Base-by-base conservation (phyloP, 192 early-diverging fungal species). In the Chytriomyces confervae region DNA sequence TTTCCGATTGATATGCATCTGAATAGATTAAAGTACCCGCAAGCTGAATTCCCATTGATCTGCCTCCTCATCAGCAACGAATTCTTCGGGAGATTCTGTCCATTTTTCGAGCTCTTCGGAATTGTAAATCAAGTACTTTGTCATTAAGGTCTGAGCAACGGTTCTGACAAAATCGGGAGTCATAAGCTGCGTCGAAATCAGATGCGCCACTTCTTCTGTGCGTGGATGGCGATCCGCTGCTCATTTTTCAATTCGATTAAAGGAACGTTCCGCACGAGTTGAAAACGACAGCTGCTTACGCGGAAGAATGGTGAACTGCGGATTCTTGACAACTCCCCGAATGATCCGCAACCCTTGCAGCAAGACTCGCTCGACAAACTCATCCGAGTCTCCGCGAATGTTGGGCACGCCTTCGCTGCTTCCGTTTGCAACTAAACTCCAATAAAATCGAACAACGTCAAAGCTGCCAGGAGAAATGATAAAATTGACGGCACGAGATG, bases 1-100 rank as follows among this genome's bases (percentile, higher is more conserved):
- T 36, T 36, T 36, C 36, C 1, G 36, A 36, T 4, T 36, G 3
- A 36, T 36, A 3, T 4, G 36, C 36, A 36, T 36, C 4, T 36
- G 2, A 36, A 36, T 36, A 3, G 4, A 3, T 36, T 1, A 36
- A 3, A 36, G 29, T 81, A 91, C 90, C 68, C 93, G 76, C 45
- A 94, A 79, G 69, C 91, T 91, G 82, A 91, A 95, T 77, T 90
- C 91, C 92, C 94, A 96, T 68, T 93, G 91, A 80, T 96, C 95
- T 36, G 91, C 86, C 61, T 95, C 94, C 36, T 94, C 91, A 24
- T 92, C 91, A 29, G 87, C 84, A 16, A 93, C 80, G 90, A 92
- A 98, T 3, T 84, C 88, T 82, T 98, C 96, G 5, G 96, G 94
- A 72, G 92, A 91, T 7, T 92, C 90, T 57, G 93, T 90, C 96